Evolutionary conservation across 495 filamentous ascomycete species (phyloP).

Genomic region (Aspergillus hancockii): DNA sequence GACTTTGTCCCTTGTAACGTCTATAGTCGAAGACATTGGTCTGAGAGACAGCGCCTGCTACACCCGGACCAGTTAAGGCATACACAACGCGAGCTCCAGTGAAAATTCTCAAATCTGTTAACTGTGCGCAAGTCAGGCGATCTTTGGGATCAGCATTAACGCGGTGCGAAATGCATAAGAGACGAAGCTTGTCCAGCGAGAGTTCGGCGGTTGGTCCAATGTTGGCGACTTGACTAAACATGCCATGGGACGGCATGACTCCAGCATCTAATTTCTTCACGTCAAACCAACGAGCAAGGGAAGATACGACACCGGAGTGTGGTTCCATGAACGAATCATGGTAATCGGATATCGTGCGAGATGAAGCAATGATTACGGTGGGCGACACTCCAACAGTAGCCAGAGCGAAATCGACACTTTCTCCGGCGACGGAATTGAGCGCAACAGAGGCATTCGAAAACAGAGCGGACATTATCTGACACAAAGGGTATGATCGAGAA

Average conservation of each 20-base stretch:
- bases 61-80: conserved; percentile 75
- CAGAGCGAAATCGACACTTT: conserved; percentile 65
- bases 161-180: conserved; percentile 44
- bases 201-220: conserved; percentile 63
- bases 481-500: conserved; percentile 73
- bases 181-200: conserved; percentile 69
- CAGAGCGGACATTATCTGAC: conserved; percentile 78
- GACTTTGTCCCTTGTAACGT: conserved; percentile 53
- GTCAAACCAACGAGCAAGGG: conserved; percentile 68
- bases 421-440: conserved; percentile 81
- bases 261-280: conserved; percentile 68
- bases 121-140: conserved; percentile 60
- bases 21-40: conserved; percentile 88
- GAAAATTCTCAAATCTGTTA: conserved; percentile 79
- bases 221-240: conserved; percentile 48
- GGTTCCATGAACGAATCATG: conserved; percentile 57
- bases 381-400: conserved; percentile 75
- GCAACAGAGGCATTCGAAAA: conserved; percentile 83
- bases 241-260: conserved; percentile 54
- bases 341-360: conserved; percentile 67
- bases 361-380: conserved; percentile 79
- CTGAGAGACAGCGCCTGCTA: conserved; percentile 84
- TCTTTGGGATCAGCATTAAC: conserved; percentile 32
- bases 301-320: conserved; percentile 52
- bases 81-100: conserved; percentile 82